Percentiles rank a stretch among this genome's conserved stretches.
Evolutionary conservation across 1,284 basidiomycete genomes (phyloP).

Genomic region (Ceratobasidium sp.): DNA sequence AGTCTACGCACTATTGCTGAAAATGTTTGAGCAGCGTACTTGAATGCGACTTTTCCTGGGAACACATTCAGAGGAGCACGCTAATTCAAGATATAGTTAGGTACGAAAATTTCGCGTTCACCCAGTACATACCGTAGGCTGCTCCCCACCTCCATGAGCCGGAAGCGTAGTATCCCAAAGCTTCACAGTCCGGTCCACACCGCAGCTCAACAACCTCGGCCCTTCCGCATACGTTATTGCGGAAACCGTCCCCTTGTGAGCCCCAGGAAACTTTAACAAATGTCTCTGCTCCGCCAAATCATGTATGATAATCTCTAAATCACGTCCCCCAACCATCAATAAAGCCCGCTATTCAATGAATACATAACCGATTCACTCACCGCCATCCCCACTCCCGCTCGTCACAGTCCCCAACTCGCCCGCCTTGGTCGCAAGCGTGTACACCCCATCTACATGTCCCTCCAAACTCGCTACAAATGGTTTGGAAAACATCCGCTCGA

Average conservation of each 20-base stretch:
- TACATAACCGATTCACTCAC: conserved; percentile 59
- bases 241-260: conserved; percentile 93
- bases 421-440: conserved; percentile 83
- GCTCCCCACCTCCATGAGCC: conserved; percentile 48
- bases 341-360: no score
- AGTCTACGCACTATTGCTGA: neutral
- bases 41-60: conserved; percentile 86
- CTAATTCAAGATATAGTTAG: neutral
- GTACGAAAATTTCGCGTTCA: conserved; percentile 25
- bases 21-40: conserved; percentile 61
- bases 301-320: conserved; percentile 85
- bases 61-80: conserved; percentile 73
- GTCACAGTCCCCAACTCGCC: conserved; percentile 84
- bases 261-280: conserved; percentile 75
- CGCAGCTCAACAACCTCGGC: conserved; percentile 85
- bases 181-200: conserved; percentile 91
- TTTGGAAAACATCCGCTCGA: conserved; percentile 97
- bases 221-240: conserved; percentile 79
- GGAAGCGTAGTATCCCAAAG: conserved; percentile 73
- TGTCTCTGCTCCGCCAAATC: conserved; percentile 79
- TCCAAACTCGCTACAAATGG: conserved; percentile 93
- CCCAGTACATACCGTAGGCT: conserved; percentile 52
- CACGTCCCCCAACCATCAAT: neutral
- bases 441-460: conserved; percentile 96
- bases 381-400: conserved; percentile 95